phyloP scores from a whole-genome alignment of 1,284 basidiomycete species.

The Boletellus sp. region DNA sequence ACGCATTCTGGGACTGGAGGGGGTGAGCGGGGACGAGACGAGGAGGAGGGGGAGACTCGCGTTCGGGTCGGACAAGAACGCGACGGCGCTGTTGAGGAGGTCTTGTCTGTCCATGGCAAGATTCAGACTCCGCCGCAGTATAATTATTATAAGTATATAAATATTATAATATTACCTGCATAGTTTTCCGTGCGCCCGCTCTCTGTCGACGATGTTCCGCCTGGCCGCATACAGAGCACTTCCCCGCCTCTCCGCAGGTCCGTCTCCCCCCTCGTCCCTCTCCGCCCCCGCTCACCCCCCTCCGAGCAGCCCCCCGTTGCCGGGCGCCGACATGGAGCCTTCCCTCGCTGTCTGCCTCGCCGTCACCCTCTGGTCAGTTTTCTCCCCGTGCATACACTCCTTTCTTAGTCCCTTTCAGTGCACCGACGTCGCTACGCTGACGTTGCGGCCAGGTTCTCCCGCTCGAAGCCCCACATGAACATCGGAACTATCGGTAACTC shows the following conservation, averaged over 20 bases:
- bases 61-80: conserved; percentile 77
- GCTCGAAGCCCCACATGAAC: conserved; percentile 94
- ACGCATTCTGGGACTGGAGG: conserved; percentile 65
- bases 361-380: conserved; percentile 7
- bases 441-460: conserved; percentile 67
- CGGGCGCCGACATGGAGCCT: conserved; percentile 20
- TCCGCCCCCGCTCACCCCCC: neutral
- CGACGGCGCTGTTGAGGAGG: conserved; percentile 75
- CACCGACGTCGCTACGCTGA: conserved; percentile 70
- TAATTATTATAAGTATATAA: no score
- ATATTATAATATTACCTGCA: no score
- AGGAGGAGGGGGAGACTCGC: conserved; percentile 34
- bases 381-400: conserved; percentile 7
- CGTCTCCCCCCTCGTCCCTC: conserved; percentile 6
- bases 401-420: conserved; percentile 2
- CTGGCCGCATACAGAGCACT: conserved; percentile 49
- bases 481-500: conserved; percentile 84
- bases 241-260: conserved; percentile 50
- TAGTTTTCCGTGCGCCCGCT: no score
- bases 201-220: conserved; percentile 39
- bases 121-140: conserved; percentile 28
- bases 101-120: conserved; percentile 60
- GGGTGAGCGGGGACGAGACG: neutral
- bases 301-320: conserved; percentile 36
- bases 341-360: conserved; percentile 11